Conservation (phyloP, 139 green algal species). For the Spirogloea muscicola region DNA sequence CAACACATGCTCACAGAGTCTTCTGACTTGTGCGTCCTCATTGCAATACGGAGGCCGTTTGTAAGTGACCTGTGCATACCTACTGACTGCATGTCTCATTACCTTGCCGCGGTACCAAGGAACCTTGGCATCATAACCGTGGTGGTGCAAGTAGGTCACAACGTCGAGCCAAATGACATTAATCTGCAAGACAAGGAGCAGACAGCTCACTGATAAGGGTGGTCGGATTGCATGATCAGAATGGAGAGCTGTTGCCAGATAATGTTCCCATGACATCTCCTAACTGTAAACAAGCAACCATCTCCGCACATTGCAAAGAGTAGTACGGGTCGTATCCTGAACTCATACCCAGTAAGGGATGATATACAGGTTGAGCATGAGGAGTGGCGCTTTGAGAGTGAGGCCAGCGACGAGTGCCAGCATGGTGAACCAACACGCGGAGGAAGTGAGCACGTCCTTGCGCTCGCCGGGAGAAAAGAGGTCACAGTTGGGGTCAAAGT, state of each 20-base stretch:
- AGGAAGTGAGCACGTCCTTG: slow-evolving; percentile 63
- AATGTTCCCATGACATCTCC: no score
- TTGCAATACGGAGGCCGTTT: no score
- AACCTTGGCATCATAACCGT: slow-evolving; percentile 77
- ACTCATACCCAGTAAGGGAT: slow-evolving; percentile 77
- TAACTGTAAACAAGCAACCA: no score
- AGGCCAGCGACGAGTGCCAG: slow-evolving; percentile 71
- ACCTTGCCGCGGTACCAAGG: slow-evolving; percentile 82
- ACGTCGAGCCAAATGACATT: slow-evolving; percentile 90
- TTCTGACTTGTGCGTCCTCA: no score
- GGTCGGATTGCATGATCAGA: no score
- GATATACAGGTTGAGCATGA: slow-evolving; percentile 86
- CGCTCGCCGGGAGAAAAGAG: slow-evolving; percentile 66
- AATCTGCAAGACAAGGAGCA: slow-evolving; percentile 45
- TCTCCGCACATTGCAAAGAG: no score
- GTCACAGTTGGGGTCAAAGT: slow-evolving; percentile 85
- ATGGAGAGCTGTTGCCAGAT: no score
- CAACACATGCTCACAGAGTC: no score
- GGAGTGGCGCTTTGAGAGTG: slow-evolving; percentile 63
- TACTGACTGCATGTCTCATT: no score
- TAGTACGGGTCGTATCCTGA: no score
- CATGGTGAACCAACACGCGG: slow-evolving; percentile 75
- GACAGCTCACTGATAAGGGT: no score
- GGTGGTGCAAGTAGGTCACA: slow-evolving; percentile 95
- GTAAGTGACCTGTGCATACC: no score